These are phyloP conservation scores for Antarctomyces pellizariae DNA, from an alignment of 495 filamentous ascomycete species.

Conservation along the genomic window DNA sequence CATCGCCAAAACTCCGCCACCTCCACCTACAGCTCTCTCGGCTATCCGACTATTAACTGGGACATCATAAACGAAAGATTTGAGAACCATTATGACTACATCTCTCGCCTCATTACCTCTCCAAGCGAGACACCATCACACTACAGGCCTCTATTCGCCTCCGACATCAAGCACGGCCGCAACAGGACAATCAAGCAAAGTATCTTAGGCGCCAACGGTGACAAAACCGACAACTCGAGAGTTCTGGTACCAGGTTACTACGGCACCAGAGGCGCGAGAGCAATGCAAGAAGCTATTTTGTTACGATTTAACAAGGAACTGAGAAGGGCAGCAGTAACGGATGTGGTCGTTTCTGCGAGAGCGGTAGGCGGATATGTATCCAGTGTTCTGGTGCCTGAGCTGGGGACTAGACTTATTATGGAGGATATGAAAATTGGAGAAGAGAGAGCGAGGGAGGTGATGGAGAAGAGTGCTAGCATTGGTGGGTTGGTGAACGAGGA, in stretches of 20 bases:
- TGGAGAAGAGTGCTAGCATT: slow-evolving; percentile 52
- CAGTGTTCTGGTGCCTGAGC: slow-evolving; percentile 66
- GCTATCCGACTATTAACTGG: slow-evolving; percentile 73
- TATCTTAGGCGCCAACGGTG: slow-evolving; percentile 9
- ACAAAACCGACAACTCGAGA: slow-evolving; percentile 5
- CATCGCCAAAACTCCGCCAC: slow-evolving; percentile 38
- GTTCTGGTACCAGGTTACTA: slow-evolving; percentile 58
- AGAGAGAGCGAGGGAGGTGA: slow-evolving; percentile 38
- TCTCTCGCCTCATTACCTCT: slow-evolving; percentile 41
- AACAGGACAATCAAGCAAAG: slow-evolving; percentile 32
- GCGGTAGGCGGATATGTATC: slow-evolving; percentile 62
- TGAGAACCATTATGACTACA: slow-evolving; percentile 22
- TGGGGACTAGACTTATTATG: slow-evolving; percentile 52
- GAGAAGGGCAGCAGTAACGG: slow-evolving; percentile 35
- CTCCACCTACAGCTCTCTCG: slow-evolving; percentile 32
- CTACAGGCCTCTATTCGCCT: slow-evolving; percentile 35
- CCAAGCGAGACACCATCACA: slow-evolving; percentile 30
- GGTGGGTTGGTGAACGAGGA: slow-evolving; percentile 56
- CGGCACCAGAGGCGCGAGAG: slow-evolving; percentile 48
- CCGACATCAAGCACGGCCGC: slow-evolving; percentile 32
- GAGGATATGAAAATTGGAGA: slow-evolving; percentile 60
- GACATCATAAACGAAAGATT: slow-evolving; percentile 37
- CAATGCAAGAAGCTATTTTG: slow-evolving; percentile 40
- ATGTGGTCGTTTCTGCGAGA: slow-evolving; percentile 42
- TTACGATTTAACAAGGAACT: slow-evolving; percentile 33